phyloP scores from a whole-genome alignment of 495 filamentous ascomycete species.

The Letharia columbiana region DNA sequence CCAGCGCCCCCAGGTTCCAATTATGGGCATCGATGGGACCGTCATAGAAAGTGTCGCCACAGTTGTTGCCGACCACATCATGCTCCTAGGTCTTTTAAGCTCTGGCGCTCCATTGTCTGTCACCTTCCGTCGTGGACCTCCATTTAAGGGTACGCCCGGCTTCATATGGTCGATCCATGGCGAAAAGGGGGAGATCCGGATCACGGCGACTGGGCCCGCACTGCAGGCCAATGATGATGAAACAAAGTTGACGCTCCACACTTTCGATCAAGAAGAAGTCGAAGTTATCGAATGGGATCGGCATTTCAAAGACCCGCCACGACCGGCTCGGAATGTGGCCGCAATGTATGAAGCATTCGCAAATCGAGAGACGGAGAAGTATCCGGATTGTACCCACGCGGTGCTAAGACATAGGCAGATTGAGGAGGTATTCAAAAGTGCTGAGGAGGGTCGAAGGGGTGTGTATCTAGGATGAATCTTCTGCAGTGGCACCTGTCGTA shows the following conservation, averaged over 20 bases:
- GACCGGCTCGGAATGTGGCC: conserved; percentile 36
- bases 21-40: conserved; percentile 29
- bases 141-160: conserved; percentile 40
- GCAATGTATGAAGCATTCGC: conserved; percentile 44
- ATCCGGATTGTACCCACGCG: conserved; percentile 34
- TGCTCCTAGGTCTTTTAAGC: conserved; percentile 37
- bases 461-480: neutral
- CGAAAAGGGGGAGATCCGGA: conserved; percentile 45
- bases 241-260: conserved; percentile 37
- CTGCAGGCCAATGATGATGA: conserved; percentile 33
- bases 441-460: neutral
- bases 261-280: conserved; percentile 35
- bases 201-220: conserved; percentile 32
- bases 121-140: conserved; percentile 40
- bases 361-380: conserved; percentile 27
- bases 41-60: conserved; percentile 30
- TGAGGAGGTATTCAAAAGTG: conserved; percentile 2
- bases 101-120: conserved; percentile 35
- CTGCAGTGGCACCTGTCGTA: neutral
- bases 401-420: conserved; percentile 16
- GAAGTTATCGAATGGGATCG: conserved; percentile 37
- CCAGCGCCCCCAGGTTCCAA: conserved; percentile 34
- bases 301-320: conserved; percentile 34
- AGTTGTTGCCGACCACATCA: conserved; percentile 42
- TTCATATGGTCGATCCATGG: conserved; percentile 49